Conservation (phyloP, 257 asterid species). For the Nicotiana sylvestris region DNA sequence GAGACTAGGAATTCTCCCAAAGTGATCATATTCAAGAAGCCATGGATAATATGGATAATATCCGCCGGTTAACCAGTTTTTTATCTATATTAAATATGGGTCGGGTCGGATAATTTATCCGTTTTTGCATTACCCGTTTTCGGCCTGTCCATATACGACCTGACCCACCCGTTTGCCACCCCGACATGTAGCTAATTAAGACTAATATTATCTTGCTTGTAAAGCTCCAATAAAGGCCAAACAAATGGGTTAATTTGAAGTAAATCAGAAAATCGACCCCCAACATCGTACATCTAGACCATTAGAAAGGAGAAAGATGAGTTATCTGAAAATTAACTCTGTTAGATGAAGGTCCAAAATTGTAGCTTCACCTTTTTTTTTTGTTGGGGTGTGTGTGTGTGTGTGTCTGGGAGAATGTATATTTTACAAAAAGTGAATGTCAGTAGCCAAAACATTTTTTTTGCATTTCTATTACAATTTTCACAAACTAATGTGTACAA, state of each 20-base stretch:
- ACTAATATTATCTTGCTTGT: background rate
- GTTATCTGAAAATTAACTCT: background rate
- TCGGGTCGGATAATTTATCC: too few relatives aligned
- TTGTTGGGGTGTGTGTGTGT: background rate
- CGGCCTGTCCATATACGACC: too few relatives aligned
- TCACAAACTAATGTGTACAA: background rate
- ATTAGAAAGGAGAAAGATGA: background rate
- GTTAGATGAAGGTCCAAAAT: background rate
- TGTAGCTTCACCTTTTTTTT: background rate
- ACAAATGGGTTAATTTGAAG: background rate
- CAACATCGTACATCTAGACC: background rate
- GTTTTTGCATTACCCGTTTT: too few relatives aligned
- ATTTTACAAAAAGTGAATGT: background rate
- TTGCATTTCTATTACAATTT: background rate
- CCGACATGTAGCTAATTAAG: background rate
- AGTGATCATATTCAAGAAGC: too few relatives aligned
- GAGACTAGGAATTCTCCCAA: too few relatives aligned
- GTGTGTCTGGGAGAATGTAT: background rate
- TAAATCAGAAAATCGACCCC: background rate
- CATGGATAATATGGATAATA: too few relatives aligned
- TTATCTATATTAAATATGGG: too few relatives aligned
- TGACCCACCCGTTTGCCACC: too few relatives aligned
- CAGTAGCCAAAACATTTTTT: background rate
- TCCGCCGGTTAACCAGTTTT: too few relatives aligned
- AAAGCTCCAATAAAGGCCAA: background rate